These are phyloP conservation scores for Globisporangium echinulatum DNA, from an alignment of 352 stramenopile genomes.

Conservation along the genomic window DNA sequence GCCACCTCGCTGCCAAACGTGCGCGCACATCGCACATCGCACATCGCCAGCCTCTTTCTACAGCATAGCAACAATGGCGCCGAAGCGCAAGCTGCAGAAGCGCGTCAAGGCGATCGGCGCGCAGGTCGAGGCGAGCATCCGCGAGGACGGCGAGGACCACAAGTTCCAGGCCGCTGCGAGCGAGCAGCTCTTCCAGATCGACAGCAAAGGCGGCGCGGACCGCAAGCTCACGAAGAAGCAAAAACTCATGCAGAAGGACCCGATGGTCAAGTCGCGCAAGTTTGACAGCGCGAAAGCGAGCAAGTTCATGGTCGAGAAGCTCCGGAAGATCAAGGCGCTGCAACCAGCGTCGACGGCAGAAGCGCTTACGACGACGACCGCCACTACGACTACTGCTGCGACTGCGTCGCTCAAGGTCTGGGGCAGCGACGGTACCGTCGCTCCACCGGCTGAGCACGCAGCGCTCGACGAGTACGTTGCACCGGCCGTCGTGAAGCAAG, in stretches of 20 bases:
- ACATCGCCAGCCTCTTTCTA: background rate
- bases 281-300: constrained; percentile 56
- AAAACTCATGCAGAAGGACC: constrained; percentile 61
- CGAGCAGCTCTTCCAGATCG: constrained; percentile 77
- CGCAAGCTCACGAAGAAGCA: constrained; percentile 62
- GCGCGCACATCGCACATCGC: no score
- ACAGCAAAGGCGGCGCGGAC: constrained; percentile 48
- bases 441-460: constrained; percentile 26
- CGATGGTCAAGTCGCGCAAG: constrained; percentile 66
- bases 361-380: constrained; percentile 12
- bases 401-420: constrained; percentile 23
- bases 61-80: constrained; percentile 26
- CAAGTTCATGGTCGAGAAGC: constrained; percentile 39
- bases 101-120: constrained; percentile 57
- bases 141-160: constrained; percentile 67
- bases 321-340: constrained; percentile 52
- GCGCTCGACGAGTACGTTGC: constrained; percentile 56
- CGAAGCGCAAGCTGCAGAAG: constrained; percentile 56
- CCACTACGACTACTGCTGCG: background rate
- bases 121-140: constrained; percentile 73
- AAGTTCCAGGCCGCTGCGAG: constrained; percentile 69
- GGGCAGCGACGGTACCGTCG: constrained; percentile 35
- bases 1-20: no score
- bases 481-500: constrained; percentile 51
- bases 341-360: constrained; percentile 9